These are phyloP conservation scores for Staphylotrichum tortipilum DNA, from an alignment of 495 filamentous ascomycete genomes.

Conservation along the genomic window DNA sequence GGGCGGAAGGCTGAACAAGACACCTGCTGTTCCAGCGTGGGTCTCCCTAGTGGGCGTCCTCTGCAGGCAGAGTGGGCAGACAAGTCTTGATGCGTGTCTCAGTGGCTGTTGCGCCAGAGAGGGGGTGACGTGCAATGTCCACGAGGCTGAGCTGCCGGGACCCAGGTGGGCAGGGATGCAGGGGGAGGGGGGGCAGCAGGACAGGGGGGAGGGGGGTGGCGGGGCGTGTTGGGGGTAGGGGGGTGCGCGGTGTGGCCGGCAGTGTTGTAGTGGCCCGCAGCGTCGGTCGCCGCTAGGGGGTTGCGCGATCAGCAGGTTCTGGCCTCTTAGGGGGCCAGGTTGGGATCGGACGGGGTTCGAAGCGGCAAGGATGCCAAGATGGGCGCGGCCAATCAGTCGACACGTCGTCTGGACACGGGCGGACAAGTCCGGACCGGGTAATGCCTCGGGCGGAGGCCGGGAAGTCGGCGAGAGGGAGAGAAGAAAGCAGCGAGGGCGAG, in stretches of 20 bases:
- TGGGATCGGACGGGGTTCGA: conserved; percentile 16
- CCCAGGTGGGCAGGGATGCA: conserved; percentile 26
- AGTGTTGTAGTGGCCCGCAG: conserved; percentile 18
- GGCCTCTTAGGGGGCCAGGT: conserved; percentile 17
- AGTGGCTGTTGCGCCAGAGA: conserved; percentile 20
- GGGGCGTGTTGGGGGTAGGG: no score
- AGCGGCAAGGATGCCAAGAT: conserved; percentile 2
- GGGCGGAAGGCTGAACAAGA: conserved; percentile 14
- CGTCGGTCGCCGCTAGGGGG: conserved; percentile 23
- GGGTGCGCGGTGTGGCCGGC: conserved; percentile 9
- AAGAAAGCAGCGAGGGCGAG: background rate
- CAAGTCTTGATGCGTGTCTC: conserved; percentile 27
- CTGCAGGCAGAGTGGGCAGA: conserved; percentile 15
- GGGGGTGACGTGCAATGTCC: conserved; percentile 26
- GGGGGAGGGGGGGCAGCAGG: conserved; percentile 8
- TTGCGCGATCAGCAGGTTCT: conserved; percentile 22
- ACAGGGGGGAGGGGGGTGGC: conserved; percentile 26
- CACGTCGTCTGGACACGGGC: conserved; percentile 11
- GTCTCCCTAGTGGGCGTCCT: conserved; percentile 18
- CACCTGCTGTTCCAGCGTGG: conserved; percentile 16
- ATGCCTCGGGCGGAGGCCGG: conserved; percentile 12
- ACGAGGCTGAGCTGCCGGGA: conserved; percentile 30
- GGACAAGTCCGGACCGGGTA: conserved; percentile 21
- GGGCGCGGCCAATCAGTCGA: conserved; percentile 4
- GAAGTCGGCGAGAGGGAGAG: background rate